Conservation (phyloP, 148 eudicot species). For the Camellia sinensis region DNA sequence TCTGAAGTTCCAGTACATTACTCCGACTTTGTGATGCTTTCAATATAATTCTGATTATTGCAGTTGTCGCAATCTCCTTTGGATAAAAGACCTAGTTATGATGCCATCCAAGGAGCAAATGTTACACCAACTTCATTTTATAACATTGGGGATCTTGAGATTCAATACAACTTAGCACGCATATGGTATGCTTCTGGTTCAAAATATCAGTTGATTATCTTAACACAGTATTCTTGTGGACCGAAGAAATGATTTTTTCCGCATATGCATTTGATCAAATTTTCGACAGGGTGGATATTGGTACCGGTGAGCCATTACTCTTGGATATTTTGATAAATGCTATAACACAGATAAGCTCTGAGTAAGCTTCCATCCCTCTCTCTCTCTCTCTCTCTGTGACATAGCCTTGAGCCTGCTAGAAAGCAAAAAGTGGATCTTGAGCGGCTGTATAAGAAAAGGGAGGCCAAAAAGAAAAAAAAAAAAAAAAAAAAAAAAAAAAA, state of each 20-base stretch:
- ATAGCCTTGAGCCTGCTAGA: neutral
- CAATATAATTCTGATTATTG: conserved; percentile 1
- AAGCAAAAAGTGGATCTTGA: neutral
- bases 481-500: no score
- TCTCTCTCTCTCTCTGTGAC: neutral
- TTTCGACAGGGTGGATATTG: conserved; percentile 83
- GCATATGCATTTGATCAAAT: conserved; percentile 8
- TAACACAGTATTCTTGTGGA: neutral
- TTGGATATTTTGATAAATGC: conserved; percentile 80
- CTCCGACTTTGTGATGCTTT: neutral
- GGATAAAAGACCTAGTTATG: no score
- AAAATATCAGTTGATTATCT: neutral
- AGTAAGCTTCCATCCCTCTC: conserved; percentile 52
- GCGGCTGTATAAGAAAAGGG: neutral
- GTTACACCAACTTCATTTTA: no score
- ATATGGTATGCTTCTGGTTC: conserved; percentile 56
- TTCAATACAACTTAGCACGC: conserved; percentile 90
- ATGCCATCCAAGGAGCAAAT: no score
- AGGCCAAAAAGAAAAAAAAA: neutral
- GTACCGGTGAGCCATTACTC: conserved; percentile 74
- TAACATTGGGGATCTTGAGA: conserved; percentile 88
- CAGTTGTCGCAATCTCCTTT: no score
- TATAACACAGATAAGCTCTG: conserved; percentile 85
- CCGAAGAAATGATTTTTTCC: neutral
- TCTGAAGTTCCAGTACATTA: neutral